A percentile compares a stretch with the other conserved stretches of the same genome.
These are phyloP conservation scores for Tricholoma furcatifolium DNA, from an alignment of 768 basidiomycete genomes.

Conservation along the genomic window DNA sequence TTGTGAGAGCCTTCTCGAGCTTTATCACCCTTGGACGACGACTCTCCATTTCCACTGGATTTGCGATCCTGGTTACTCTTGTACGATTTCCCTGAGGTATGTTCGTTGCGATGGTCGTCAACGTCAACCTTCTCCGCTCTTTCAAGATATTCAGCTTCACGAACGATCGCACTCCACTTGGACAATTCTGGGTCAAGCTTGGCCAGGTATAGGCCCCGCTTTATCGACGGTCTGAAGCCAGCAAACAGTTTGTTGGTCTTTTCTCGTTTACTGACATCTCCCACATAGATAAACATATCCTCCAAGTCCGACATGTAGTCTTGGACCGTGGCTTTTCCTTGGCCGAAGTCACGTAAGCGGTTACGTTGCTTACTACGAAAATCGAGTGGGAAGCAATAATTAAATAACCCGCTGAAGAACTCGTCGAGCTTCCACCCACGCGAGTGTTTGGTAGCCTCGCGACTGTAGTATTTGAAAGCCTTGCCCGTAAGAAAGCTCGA, in stretches of 20 bases:
- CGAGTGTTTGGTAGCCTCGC: too few species aligned
- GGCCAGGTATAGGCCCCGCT: constrained; percentile 25
- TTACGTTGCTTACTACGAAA: constrained; percentile 24
- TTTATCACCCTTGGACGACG: too few species aligned
- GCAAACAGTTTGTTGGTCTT: constrained; percentile 32
- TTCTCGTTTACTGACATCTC: constrained; percentile 21
- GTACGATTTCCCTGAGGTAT: neutral
- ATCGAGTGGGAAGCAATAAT: constrained; percentile 12
- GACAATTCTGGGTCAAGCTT: constrained; percentile 25
- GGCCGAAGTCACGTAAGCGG: constrained; percentile 18
- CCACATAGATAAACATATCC: constrained; percentile 27
- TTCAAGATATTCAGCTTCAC: constrained; percentile 26
- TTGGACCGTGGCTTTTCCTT: constrained; percentile 22
- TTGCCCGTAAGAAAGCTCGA: neutral
- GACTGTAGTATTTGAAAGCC: too few species aligned
- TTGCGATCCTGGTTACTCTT: too few species aligned
- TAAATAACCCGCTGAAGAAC: constrained; percentile 7
- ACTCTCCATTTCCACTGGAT: too few species aligned
- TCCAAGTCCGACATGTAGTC: constrained; percentile 30
- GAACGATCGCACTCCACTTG: constrained; percentile 22
- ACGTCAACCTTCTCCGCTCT: constrained; percentile 9
- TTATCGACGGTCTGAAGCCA: constrained; percentile 26
- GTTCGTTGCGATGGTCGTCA: neutral
- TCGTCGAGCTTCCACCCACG: neutral
- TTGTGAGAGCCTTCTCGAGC: too few species aligned